Percentiles rank a stretch among this genome's conserved stretches.
These are phyloP conservation scores for Mucor saturninus DNA, from an alignment of 371 early-diverging fungal species.

Conservation along the genomic window DNA sequence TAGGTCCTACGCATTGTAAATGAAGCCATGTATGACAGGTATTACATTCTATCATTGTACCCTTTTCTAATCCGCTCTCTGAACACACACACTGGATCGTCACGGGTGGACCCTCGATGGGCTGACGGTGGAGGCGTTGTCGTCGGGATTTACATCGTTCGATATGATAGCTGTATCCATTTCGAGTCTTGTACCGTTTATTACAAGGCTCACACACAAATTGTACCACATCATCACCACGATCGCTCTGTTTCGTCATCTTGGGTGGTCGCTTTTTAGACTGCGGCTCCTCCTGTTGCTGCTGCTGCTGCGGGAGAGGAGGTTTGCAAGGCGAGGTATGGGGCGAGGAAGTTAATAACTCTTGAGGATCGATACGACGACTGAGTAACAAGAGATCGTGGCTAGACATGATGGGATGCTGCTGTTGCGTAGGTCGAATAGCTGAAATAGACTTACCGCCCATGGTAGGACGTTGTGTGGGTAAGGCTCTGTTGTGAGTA, in stretches of 20 bases:
- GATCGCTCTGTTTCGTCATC: neutral
- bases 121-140: neutral
- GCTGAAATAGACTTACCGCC: slow-evolving; percentile 37
- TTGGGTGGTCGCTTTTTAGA: neutral
- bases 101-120: neutral
- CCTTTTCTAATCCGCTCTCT: slow-evolving; percentile 13
- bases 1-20: slow-evolving; percentile 51
- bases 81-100: slow-evolving; percentile 51
- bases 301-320: slow-evolving; percentile 28
- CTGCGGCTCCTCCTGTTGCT: neutral
- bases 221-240: neutral
- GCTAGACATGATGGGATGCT: slow-evolving; percentile 26
- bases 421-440: slow-evolving; percentile 13
- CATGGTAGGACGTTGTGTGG: slow-evolving; percentile 23
- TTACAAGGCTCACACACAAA: slow-evolving; percentile 53
- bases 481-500: slow-evolving; percentile 1
- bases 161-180: slow-evolving; percentile 48
- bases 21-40: slow-evolving; percentile 63
- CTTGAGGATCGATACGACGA: slow-evolving; percentile 47
- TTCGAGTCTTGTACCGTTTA: slow-evolving; percentile 52
- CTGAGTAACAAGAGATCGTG: slow-evolving; percentile 43
- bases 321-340: slow-evolving; percentile 43
- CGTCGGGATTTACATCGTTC: slow-evolving; percentile 43
- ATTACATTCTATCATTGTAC: slow-evolving; percentile 59
- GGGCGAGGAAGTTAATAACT: slow-evolving; percentile 34